phyloP scores from a whole-genome alignment of 768 basidiomycete species.

The Hericium erinaceus region DNA sequence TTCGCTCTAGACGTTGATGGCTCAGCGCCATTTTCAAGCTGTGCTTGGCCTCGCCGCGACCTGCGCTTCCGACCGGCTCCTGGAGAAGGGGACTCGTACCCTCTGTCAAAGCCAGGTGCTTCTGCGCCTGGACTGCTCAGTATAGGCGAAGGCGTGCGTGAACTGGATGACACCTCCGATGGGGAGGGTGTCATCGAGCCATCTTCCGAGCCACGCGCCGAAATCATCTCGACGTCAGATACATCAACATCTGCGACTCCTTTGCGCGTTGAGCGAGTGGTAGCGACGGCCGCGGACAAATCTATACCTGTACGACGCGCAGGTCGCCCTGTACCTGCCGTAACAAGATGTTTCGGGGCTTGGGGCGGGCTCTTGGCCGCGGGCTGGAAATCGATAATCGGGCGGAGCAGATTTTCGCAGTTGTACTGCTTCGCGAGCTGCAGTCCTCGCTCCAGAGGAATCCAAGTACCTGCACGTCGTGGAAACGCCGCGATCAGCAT shows the following conservation, averaged over 20 bases:
- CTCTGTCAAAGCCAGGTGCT: slow-evolving; percentile 32
- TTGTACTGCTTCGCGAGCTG: slow-evolving; percentile 86
- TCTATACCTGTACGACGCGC: slow-evolving; percentile 21
- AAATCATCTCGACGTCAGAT: slow-evolving; percentile 51
- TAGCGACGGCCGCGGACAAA: slow-evolving; percentile 22
- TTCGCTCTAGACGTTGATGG: slow-evolving; percentile 26
- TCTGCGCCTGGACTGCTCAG: slow-evolving; percentile 43
- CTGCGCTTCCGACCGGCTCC: slow-evolving; percentile 33
- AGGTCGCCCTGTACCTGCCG: slow-evolving; percentile 46
- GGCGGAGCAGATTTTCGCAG: slow-evolving; percentile 76
- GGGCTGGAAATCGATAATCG: slow-evolving; percentile 91
- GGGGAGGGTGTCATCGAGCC: slow-evolving; percentile 88
- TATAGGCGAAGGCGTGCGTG: slow-evolving; percentile 90
- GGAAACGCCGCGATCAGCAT: background rate
- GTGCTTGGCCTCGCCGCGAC: slow-evolving; percentile 35
- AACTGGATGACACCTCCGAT: slow-evolving; percentile 76
- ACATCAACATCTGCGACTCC: slow-evolving; percentile 41
- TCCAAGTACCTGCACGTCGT: slow-evolving; percentile 81
- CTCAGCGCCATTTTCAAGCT: slow-evolving; percentile 31
- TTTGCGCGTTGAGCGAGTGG: slow-evolving; percentile 55
- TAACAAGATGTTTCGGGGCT: slow-evolving; percentile 92
- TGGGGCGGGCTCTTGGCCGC: slow-evolving; percentile 86
- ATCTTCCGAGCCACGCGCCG: slow-evolving; percentile 73
- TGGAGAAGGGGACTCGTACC: slow-evolving; percentile 25
- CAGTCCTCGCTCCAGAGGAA: slow-evolving; percentile 87